phyloP scores from a whole-genome alignment of 2,329 filamentous ascomycete genomes.

The Microthyrium microscopicum region DNA sequence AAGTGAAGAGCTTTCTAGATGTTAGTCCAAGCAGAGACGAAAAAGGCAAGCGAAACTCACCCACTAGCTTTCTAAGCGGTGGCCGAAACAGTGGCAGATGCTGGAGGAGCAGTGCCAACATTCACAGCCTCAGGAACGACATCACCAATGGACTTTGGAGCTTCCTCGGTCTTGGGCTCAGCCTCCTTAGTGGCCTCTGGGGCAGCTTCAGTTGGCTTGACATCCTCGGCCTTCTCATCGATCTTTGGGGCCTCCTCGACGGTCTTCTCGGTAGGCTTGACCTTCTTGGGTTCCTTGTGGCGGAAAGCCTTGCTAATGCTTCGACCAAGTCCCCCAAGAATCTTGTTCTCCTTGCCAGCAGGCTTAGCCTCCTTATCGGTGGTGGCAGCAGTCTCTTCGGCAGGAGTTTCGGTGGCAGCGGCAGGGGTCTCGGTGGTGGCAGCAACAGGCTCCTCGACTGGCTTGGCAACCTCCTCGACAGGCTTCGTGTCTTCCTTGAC shows the following conservation, averaged over 20 bases:
- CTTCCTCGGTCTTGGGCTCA: conserved; percentile 6
- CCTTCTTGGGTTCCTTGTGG: conserved; percentile 20
- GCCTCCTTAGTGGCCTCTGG: conserved; percentile 10
- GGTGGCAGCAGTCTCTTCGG: conserved; percentile 9
- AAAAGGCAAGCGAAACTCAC: conserved; percentile 64
- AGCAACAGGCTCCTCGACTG: conserved; percentile 7
- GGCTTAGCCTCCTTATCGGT: conserved; percentile 13
- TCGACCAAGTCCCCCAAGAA: conserved; percentile 18
- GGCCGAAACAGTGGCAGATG: conserved; percentile 22
- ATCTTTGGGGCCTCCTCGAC: conserved; percentile 12
- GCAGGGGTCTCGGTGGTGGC: conserved; percentile 11
- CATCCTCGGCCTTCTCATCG: conserved; percentile 11
- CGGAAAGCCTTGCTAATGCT: conserved; percentile 24
- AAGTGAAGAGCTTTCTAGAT: too few relatives aligned
- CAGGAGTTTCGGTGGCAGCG: conserved; percentile 11
- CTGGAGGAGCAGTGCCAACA: conserved; percentile 24
- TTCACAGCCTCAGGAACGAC: conserved; percentile 21
- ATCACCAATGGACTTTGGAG: conserved; percentile 17
- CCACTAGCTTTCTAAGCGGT: conserved; percentile 39
- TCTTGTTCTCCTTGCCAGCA: conserved; percentile 12
- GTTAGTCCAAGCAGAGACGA: too few relatives aligned
- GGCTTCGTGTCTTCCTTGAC: conserved; percentile 15
- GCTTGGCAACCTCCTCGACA: conserved; percentile 13
- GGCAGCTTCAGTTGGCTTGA: conserved; percentile 17
- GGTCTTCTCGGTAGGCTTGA: conserved; percentile 19